Base-by-base conservation (phyloP, 352 stramenopile species). In the Pythium diclinum region DNA sequence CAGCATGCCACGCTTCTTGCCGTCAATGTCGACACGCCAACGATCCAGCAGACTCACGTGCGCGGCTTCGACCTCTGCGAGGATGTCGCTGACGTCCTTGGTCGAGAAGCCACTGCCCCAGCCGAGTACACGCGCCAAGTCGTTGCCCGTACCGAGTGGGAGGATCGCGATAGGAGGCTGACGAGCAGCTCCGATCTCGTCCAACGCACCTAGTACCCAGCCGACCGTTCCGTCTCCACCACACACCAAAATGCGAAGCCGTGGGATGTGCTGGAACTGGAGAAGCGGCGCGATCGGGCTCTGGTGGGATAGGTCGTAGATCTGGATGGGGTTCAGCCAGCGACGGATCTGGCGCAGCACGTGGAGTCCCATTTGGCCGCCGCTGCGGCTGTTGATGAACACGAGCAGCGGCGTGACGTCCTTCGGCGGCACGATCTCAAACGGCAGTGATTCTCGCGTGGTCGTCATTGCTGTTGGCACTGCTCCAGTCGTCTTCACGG, bases 311-410 rank as follows among this genome's bases (percentile, higher is more conserved):
- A 99, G 73, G 59, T 99, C 96, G 73, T 96, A 97, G 14, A 99
- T 77, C 78, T 99, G 96, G 56, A 99, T 85, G 13, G 96, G 95
- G 74, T 99, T 98, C 5, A 99, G 77, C 70, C 97, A 87, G 17
- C 87, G 82, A 17, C 92, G 83, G 58, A 98, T 83, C 74, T 98
- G 92, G 6, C 88, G 85, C 34, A 98, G 85, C 19, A 99, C 77
- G 36, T 98, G 77, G 11, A 96, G 76, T 1, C 96, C 96, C 76
- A 98, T 91, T 59, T 98, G 90, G 6, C 92, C 88, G 5, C 96
- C 96, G 34, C 90, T 98, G 10, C 91, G 85, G 57, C 90, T 97
- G 73, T 99, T 99, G 51, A 99, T 97, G 75, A 99, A 98, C 11
- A 98, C 92, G 28, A 92, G 68, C 1, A 92, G 72, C 23, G 83